Evolutionary conservation across 2,329 filamentous ascomycete genomes (phyloP).

Genomic region (Amylocarpus encephaloides): DNA sequence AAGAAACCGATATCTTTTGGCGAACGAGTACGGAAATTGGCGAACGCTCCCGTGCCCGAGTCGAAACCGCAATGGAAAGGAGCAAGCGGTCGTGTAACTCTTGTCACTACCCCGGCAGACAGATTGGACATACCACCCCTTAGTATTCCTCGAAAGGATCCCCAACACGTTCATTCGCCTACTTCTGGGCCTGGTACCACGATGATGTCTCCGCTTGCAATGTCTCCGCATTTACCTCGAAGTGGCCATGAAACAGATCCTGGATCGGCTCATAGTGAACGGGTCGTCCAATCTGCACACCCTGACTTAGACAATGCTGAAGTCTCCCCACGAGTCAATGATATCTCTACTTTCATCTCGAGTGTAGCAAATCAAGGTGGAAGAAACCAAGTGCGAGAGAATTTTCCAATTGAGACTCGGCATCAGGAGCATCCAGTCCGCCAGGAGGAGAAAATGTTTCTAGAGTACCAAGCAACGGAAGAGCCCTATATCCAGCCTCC

Average conservation of each 20-base stretch:
- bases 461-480: conserved; percentile 19
- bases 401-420: not conserved
- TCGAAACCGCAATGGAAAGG: conserved; percentile 62
- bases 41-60: conserved; percentile 24
- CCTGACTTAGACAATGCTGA: conserved; percentile 7
- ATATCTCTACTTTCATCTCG: conserved; percentile 12
- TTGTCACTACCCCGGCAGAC: conserved; percentile 60
- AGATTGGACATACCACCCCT: conserved; percentile 50
- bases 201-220: conserved; percentile 16
- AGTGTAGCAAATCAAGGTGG: not conserved
- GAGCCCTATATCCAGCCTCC: conserved; percentile 28
- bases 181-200: conserved; percentile 18
- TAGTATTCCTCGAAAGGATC: conserved; percentile 46
- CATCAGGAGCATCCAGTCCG: not conserved
- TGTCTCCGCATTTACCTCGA: conserved; percentile 17
- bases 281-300: conserved; percentile 14
- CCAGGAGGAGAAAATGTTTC: conserved; percentile 18
- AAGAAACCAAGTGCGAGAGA: conserved; percentile 2
- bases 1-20: conserved; percentile 36
- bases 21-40: conserved; percentile 41
- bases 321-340: conserved; percentile 14
- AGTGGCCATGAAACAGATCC: conserved; percentile 24
- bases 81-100: conserved; percentile 59
- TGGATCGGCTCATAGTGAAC: conserved; percentile 19
- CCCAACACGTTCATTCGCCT: conserved; percentile 32